phyloP scores from a whole-genome alignment of 768 basidiomycete genomes.

The Vararia minispora region DNA sequence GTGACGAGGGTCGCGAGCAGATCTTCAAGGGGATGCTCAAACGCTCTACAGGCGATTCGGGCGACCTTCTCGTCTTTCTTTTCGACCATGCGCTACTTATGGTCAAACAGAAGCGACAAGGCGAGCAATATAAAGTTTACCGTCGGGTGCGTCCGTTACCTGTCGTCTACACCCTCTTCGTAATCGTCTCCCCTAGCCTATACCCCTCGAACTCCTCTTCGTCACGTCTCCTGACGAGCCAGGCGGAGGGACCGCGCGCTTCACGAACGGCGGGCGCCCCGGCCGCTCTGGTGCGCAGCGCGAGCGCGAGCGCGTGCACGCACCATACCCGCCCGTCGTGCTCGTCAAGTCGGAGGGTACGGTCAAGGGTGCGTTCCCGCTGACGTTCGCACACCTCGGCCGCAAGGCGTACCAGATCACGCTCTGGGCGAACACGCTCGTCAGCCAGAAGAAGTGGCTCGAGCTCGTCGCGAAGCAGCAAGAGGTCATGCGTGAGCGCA shows the following conservation, averaged over 20 bases:
- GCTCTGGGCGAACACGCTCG: constrained; percentile 79
- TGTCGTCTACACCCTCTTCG: neutral
- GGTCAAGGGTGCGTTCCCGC: constrained; percentile 77
- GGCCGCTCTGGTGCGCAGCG: too few species aligned
- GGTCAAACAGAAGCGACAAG: constrained; percentile 87
- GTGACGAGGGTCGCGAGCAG: constrained; percentile 83
- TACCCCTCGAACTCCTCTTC: constrained; percentile 86
- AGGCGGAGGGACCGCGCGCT: constrained; percentile 19
- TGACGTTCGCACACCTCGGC: constrained; percentile 91
- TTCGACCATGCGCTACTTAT: constrained; percentile 96
- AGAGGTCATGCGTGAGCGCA: constrained; percentile 70
- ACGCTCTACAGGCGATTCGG: constrained; percentile 75
- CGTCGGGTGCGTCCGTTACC: constrained; percentile 54
- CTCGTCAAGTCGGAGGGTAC: constrained; percentile 36
- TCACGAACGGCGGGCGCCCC: constrained; percentile 14
- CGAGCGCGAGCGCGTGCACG: constrained; percentile 24
- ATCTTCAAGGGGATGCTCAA: constrained; percentile 86
- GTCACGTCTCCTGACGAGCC: constrained; percentile 70
- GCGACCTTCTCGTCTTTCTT: constrained; percentile 87
- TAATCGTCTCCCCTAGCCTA: constrained; percentile 47
- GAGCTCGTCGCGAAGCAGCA: constrained; percentile 89
- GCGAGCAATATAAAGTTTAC: constrained; percentile 89
- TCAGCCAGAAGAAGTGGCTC: constrained; percentile 88
- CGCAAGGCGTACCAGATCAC: constrained; percentile 87
- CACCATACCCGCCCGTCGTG: constrained; percentile 35